Evolutionary conservation across 306 rosid genomes (phyloP).

Genomic region (Luffa aegyptiaca): DNA sequence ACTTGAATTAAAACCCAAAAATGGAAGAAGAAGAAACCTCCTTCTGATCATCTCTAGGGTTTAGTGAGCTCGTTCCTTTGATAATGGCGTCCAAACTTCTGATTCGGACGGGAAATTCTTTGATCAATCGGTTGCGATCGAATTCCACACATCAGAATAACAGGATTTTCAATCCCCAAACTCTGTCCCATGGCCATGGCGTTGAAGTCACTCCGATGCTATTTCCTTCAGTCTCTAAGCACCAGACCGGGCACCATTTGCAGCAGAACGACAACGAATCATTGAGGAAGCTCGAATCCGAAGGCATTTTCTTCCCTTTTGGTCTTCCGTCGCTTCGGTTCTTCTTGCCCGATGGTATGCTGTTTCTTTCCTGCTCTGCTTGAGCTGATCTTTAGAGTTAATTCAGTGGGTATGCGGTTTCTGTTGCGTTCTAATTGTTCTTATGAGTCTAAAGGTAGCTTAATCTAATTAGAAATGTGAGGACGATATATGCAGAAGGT

Average conservation of each 20-base stretch:
- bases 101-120: constrained; percentile 46
- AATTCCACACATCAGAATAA: constrained; percentile 29
- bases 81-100: constrained; percentile 72
- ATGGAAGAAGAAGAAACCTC: not conserved
- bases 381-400: not conserved
- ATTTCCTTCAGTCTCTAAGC: constrained; percentile 45
- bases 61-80: constrained; percentile 15
- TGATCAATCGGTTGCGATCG: constrained; percentile 35
- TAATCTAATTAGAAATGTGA: not conserved
- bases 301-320: constrained; percentile 44
- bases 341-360: constrained; percentile 76
- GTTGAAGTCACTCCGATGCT: constrained; percentile 36
- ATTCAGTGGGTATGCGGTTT: not conserved
- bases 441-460: not conserved
- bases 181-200: constrained; percentile 26
- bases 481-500: not conserved
- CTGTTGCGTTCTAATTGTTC: not conserved
- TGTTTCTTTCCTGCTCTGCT: not conserved
- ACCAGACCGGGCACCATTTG: constrained; percentile 25
- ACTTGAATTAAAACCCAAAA: not conserved
- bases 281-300: constrained; percentile 20
- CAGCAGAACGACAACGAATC: constrained; percentile 53
- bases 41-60: constrained; percentile 21
- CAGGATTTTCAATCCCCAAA: constrained; percentile 9
- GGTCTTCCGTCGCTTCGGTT: constrained; percentile 70